Evolutionary conservation across 257 asterid genomes (phyloP).

Genomic region (Scutellaria baicalensis): DNA sequence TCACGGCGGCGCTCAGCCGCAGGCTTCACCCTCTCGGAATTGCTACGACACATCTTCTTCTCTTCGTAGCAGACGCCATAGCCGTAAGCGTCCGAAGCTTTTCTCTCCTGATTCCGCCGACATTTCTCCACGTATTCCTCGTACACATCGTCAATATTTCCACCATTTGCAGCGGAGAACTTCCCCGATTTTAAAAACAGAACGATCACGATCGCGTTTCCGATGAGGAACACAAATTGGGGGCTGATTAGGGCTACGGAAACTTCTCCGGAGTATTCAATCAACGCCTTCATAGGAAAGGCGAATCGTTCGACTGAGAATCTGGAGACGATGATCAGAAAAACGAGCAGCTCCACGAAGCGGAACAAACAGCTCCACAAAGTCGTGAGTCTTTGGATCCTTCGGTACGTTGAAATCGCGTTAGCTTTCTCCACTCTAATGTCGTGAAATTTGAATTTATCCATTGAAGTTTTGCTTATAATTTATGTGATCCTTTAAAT

Average conservation of each 20-base stretch:
- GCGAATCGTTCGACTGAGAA: constrained; percentile 32
- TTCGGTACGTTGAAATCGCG: constrained; percentile 25
- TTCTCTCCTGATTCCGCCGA: constrained; percentile 23
- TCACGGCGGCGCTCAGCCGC: constrained; percentile 16
- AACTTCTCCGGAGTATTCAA: constrained; percentile 36
- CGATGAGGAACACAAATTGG: constrained; percentile 58
- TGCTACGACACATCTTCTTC: constrained; percentile 31
- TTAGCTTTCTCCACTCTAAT: constrained; percentile 41
- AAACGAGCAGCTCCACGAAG: constrained; percentile 27
- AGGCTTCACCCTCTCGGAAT: constrained; percentile 34
- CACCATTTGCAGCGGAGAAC: constrained; percentile 25
- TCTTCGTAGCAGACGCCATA: not conserved
- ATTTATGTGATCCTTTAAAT: not conserved
- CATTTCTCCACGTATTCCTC: constrained; percentile 56
- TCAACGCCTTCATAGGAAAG: constrained; percentile 22
- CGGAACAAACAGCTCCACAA: constrained; percentile 24
- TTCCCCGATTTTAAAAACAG: constrained; percentile 54
- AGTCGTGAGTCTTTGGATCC: constrained; percentile 21
- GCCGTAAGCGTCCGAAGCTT: not conserved
- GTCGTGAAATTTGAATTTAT: constrained; percentile 27
- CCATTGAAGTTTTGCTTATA: constrained; percentile 17
- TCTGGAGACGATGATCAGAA: constrained; percentile 32
- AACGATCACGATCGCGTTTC: constrained; percentile 57
- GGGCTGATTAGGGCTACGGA: constrained; percentile 48
- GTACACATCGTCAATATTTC: constrained; percentile 36